Evolutionary conservation across 208 protist genomes (phyloP).

Genomic region (Wallacemonas rigidus): DNA sequence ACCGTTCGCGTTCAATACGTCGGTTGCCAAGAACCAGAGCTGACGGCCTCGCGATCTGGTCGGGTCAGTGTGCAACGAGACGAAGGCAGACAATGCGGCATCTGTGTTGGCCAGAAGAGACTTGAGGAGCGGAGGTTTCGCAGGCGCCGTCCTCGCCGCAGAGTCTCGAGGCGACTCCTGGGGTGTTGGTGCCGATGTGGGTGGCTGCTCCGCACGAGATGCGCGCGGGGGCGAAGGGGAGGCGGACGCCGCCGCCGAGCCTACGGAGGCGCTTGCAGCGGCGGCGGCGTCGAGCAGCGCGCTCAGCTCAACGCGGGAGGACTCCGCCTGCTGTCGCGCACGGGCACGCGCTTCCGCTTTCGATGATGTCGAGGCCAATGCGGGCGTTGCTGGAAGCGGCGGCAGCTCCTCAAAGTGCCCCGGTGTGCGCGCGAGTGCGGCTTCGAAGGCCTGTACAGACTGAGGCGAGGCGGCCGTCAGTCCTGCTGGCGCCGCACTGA

Average conservation of each 20-base stretch:
- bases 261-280: neutral
- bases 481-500: neutral
- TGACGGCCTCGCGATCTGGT: slow-evolving; percentile 24
- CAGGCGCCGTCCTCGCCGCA: neutral
- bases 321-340: neutral
- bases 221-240: too few species aligned
- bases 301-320: neutral
- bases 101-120: neutral
- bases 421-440: neutral
- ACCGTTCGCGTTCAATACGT: slow-evolving; percentile 60
- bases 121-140: neutral
- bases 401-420: neutral
- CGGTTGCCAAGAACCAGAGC: slow-evolving; percentile 70
- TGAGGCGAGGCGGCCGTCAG: slow-evolving; percentile 24
- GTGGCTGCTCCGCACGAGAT: too few species aligned
- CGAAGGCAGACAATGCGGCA: neutral
- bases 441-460: slow-evolving; percentile 11
- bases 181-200: too few species aligned
- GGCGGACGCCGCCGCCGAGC: neutral
- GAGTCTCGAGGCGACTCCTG: too few species aligned
- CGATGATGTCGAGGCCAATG: too few species aligned
- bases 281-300: slow-evolving; percentile 10
- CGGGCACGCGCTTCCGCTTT: too few species aligned
- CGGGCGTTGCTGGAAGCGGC: neutral
- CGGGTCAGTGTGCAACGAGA: slow-evolving; percentile 22